phyloP scores from a whole-genome alignment of 73 alveolate genomes.

The Paramecium pentaurelia region DNA sequence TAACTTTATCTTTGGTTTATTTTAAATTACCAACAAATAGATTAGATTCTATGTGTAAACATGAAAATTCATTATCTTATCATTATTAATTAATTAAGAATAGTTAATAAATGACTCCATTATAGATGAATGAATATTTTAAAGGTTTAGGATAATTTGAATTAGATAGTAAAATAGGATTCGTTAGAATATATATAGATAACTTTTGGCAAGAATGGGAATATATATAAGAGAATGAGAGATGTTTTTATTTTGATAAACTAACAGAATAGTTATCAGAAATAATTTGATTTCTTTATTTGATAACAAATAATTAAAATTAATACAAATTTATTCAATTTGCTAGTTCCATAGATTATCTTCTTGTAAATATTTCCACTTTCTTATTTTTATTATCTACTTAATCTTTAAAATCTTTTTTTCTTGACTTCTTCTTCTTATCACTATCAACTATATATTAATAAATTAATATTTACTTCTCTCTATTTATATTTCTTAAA shows the following conservation, averaged over 20 bases:
- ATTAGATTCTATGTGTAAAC: neutral
- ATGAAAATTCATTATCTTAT: neutral
- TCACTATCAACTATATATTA: neutral
- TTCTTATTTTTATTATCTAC: neutral
- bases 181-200: neutral
- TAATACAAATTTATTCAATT: neutral
- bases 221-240: neutral
- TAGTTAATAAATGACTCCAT: neutral
- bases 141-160: conserved; percentile 16
- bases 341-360: neutral
- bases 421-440: neutral
- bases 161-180: conserved; percentile 33
- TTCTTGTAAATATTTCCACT: neutral
- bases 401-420: neutral
- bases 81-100: neutral
- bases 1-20: neutral
- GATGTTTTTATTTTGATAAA: neutral
- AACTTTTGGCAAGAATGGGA: conserved; percentile 20
- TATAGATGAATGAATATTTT: neutral
- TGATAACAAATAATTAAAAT: neutral
- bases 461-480: neutral
- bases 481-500: neutral
- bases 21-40: neutral
- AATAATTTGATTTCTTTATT: neutral
- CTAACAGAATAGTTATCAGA: conserved; percentile 14